Conservation (phyloP, 768 basidiomycete species). For the Amanita exitialis region DNA sequence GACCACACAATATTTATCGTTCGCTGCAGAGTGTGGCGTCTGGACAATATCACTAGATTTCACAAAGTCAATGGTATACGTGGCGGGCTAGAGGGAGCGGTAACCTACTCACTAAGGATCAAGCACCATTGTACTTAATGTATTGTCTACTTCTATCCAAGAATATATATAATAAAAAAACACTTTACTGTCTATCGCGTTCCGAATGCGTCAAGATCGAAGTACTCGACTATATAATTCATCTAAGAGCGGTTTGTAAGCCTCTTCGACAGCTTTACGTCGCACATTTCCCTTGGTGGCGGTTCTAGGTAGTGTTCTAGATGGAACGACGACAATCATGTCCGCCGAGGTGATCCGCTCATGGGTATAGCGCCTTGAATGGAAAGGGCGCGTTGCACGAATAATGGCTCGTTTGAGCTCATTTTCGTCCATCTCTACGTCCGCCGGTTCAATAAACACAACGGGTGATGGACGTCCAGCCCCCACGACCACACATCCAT, state of each 20-base stretch:
- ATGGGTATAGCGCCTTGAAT: constrained; percentile 66
- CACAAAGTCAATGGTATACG: no score
- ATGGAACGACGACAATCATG: constrained; percentile 59
- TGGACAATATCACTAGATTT: no score
- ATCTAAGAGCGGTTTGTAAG: constrained; percentile 49
- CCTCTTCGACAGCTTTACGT: constrained; percentile 64
- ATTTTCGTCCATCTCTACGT: constrained; percentile 35
- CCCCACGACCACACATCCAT: constrained; percentile 71
- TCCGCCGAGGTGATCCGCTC: constrained; percentile 60
- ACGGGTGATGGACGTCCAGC: constrained; percentile 67
- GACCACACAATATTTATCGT: no score
- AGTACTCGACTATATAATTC: constrained; percentile 29
- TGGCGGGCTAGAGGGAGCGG: no score
- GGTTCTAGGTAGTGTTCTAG: constrained; percentile 63
- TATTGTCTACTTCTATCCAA: neutral
- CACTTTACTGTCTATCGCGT: neutral
- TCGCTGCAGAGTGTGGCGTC: no score
- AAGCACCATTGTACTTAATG: no score
- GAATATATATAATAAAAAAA: neutral
- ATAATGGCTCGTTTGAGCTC: constrained; percentile 65
- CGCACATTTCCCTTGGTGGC: constrained; percentile 79
- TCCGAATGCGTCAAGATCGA: neutral
- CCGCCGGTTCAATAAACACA: constrained; percentile 60
- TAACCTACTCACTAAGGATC: neutral
- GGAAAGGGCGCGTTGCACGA: constrained; percentile 64